Evolutionary conservation across 257 asterid species (phyloP), one percentile per base, ranked within the genome.

Genomic region (Solanum chaucha): DNA sequence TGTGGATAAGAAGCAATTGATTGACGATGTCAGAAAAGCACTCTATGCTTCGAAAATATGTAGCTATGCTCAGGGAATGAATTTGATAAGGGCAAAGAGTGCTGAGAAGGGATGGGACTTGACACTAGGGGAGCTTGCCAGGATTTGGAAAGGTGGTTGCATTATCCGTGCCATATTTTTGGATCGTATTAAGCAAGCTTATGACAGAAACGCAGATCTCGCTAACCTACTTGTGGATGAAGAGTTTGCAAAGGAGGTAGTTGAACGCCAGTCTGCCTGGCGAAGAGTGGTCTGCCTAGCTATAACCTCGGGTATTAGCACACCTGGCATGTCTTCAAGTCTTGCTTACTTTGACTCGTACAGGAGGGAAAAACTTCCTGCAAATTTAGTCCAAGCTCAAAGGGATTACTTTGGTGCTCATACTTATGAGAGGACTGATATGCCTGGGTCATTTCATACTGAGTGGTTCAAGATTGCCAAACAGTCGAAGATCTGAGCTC

Each of bases 131-230:
- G 99, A 96, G 88, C 93, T 97, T 40, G 99, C 99, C 1, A 91
- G 99, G 91, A 97, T 97, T 24, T 97, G 99, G 99, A 97, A 97
- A 85, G 99, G 99, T 1, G 99, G 99, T 4, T 97, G 99, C 86
- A 97, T 97, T 58, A 97, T 97, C 36, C 98, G 99, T 38, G 99
- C 99, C 12, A 90, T 97, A 71, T 97, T 97, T 92, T 93, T 97
- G 91, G 99, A 97, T 82, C 94, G 99, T 55, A 97, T 97, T 88
- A 97, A 96, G 93, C 85, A 94, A 89, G 99, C 99, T 8, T 96
- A 97, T 64, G 99, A 97, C 78, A 92, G 99, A 82, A 96, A 97
- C 6, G 48, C 96, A 0, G 96, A 96, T 75, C 98, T 97, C 4
- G 96, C 99, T 28, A 97, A 91, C 93, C 96, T 96, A 3, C 91